A percentile compares a stretch with the other conserved stretches of the same genome.
These are phyloP conservation scores for Besnoitia besnoiti DNA, from an alignment of 169 alveolate genomes.

Conservation along the genomic window DNA sequence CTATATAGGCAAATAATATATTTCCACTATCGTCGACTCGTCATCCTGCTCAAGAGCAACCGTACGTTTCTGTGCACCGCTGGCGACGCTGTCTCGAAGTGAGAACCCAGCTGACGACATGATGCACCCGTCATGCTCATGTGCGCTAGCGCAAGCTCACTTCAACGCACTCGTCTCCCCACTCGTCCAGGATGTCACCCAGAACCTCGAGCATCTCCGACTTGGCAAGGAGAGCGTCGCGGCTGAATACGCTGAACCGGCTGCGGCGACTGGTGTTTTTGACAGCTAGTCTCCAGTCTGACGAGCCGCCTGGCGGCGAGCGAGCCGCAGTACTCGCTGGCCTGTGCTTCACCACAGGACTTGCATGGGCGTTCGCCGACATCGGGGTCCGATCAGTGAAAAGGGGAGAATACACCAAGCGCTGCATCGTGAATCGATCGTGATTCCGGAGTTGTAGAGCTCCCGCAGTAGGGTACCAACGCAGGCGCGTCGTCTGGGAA, in stretches of 20 bases:
- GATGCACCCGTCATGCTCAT: too few species aligned
- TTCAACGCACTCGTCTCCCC: not conserved
- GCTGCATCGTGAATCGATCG: not conserved
- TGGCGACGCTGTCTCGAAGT: too few species aligned
- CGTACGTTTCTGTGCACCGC: too few species aligned
- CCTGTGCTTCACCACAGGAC: not conserved
- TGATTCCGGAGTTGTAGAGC: too few species aligned
- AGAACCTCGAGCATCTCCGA: constrained; percentile 31
- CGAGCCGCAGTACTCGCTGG: not conserved
- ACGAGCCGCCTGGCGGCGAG: not conserved
- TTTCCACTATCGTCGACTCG: too few species aligned
- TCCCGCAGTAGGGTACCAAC: too few species aligned
- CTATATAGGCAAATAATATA: too few species aligned
- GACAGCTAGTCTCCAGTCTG: not conserved
- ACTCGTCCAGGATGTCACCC: not conserved
- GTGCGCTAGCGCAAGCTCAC: not conserved
- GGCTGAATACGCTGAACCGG: constrained; percentile 3
- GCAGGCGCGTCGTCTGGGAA: too few species aligned
- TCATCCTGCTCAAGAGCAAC: too few species aligned
- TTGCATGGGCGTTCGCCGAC: not conserved
- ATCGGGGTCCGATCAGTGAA: not conserved
- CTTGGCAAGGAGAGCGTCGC: constrained; percentile 14
- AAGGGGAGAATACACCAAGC: not conserved
- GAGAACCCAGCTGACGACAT: too few species aligned
- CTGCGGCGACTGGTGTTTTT: not conserved